Conservation (phyloP, 2,329 filamentous ascomycete genomes). For the Claviceps pazoutovae region DNA sequence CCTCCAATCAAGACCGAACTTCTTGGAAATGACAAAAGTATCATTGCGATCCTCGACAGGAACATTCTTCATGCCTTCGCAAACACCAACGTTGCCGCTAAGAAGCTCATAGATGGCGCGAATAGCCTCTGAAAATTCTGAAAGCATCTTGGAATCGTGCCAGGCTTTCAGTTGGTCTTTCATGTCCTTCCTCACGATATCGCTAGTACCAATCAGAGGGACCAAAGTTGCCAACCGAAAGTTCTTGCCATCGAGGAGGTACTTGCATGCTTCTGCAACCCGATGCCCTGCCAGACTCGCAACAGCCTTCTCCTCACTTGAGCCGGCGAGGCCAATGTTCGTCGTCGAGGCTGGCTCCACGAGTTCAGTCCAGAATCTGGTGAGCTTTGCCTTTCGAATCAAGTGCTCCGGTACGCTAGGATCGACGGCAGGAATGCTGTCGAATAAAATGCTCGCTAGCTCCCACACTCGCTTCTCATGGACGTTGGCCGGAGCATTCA, state of each 20-base stretch:
- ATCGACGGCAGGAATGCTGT: constrained; percentile 38
- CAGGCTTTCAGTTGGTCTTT: constrained; percentile 69
- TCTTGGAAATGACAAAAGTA: constrained; percentile 68
- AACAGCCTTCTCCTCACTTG: constrained; percentile 71
- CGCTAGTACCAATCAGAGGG: constrained; percentile 64
- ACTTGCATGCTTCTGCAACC: constrained; percentile 68
- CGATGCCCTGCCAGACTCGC: constrained; percentile 66
- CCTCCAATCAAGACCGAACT: constrained; percentile 82
- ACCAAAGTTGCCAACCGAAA: constrained; percentile 76
- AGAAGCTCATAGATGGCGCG: constrained; percentile 82
- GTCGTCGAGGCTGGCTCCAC: constrained; percentile 45
- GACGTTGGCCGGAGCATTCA: constrained; percentile 29
- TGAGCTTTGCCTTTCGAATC: constrained; percentile 49
- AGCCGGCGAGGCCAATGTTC: constrained; percentile 42
- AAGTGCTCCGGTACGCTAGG: constrained; percentile 24
- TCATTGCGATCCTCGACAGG: constrained; percentile 67
- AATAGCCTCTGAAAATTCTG: constrained; percentile 74
- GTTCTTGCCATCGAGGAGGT: constrained; percentile 61
- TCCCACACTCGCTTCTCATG: constrained; percentile 74
- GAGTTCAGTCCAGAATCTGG: constrained; percentile 50
- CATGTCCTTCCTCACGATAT: constrained; percentile 59
- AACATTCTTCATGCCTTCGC: constrained; percentile 59
- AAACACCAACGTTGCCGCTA: constrained; percentile 73
- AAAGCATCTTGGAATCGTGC: constrained; percentile 68
- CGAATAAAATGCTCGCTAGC: constrained; percentile 75